phyloP scores from a whole-genome alignment of 208 protist species.

The Entamoeba dispar region DNA sequence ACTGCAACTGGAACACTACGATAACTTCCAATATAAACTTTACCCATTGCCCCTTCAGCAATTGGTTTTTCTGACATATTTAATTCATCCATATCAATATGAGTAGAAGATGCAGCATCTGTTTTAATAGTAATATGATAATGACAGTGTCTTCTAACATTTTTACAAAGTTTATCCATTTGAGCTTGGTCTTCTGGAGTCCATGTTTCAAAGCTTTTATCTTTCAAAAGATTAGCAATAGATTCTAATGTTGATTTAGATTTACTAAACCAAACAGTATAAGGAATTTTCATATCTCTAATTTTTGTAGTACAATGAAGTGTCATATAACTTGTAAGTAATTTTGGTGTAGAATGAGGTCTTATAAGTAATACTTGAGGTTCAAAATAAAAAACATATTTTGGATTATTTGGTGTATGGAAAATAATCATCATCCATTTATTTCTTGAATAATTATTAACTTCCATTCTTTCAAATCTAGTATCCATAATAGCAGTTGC shows the following conservation, averaged over 20 bases:
- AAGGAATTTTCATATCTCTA: background rate
- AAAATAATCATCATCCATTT: background rate
- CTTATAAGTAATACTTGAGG: background rate
- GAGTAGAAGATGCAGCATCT: background rate
- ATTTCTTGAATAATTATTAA: background rate
- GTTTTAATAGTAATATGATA: background rate
- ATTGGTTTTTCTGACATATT: background rate
- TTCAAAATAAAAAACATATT: background rate
- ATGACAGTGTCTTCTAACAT: background rate
- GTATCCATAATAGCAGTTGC: background rate
- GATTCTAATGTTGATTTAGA: background rate
- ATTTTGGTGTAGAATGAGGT: background rate
- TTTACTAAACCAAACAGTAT: background rate
- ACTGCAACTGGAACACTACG: background rate
- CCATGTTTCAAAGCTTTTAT: background rate
- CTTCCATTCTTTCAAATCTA: background rate
- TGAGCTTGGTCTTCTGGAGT: background rate
- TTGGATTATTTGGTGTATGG: background rate
- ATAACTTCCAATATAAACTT: background rate
- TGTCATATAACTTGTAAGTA: background rate
- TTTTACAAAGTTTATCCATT: background rate
- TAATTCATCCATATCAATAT: background rate
- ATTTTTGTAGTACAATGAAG: background rate
- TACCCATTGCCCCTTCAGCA: background rate
- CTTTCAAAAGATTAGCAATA: background rate